These are phyloP conservation scores for Fusarium protoensiforme DNA, from an alignment of 2,329 filamentous ascomycete species.

Conservation along the genomic window DNA sequence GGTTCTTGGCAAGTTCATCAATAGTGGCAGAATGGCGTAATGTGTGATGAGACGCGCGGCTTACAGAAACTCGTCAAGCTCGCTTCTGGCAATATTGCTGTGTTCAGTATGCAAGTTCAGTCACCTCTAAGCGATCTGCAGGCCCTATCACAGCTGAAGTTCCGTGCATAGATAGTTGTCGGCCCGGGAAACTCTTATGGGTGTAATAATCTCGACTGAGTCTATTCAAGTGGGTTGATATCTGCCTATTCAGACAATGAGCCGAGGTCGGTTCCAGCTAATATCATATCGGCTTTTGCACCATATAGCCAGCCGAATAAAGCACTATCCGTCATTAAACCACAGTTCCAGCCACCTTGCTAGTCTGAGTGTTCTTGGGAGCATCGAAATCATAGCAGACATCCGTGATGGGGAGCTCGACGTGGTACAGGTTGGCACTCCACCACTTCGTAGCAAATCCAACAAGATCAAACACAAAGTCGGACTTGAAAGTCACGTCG, in stretches of 20 bases:
- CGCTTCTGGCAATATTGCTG: background rate
- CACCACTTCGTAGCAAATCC: slow-evolving; percentile 43
- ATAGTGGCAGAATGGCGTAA: background rate
- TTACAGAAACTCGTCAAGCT: background rate
- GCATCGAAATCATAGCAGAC: slow-evolving; percentile 29
- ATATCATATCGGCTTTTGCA: background rate
- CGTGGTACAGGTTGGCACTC: slow-evolving; percentile 36
- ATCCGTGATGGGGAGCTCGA: slow-evolving; percentile 26
- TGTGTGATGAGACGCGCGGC: background rate
- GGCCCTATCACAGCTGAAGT: background rate
- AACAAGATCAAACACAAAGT: slow-evolving; percentile 42
- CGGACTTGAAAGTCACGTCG: slow-evolving; percentile 37
- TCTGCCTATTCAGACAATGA: background rate
- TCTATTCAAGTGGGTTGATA: background rate
- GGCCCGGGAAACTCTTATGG: background rate
- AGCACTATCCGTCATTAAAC: background rate
- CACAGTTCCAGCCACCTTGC: background rate
- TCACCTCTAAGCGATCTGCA: background rate
- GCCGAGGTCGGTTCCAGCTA: background rate
- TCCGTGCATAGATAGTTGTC: background rate
- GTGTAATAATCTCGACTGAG: background rate
- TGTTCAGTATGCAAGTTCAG: background rate
- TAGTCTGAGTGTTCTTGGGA: background rate
- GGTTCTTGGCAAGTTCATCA: background rate
- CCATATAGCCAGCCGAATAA: background rate